Conservation (phyloP, 208 protist genomes). For the Porcisia deanei region DNA sequence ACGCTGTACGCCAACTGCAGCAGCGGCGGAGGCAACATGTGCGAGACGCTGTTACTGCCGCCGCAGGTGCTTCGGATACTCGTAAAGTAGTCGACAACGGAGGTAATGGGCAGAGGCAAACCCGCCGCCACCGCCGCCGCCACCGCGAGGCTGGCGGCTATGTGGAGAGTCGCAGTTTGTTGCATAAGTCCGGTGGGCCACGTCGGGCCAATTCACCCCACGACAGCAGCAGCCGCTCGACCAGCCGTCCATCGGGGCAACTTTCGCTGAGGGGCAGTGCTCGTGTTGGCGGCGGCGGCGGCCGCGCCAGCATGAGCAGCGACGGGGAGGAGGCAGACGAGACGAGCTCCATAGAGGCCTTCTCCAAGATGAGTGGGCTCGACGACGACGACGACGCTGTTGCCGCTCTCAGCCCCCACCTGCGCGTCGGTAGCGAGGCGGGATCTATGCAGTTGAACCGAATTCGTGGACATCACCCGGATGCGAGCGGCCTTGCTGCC, state of each 20-base stretch:
- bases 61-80: neutral
- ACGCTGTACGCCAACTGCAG: slow-evolving; percentile 13
- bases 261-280: neutral
- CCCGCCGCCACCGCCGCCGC: neutral
- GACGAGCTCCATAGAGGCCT: neutral
- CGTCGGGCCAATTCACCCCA: neutral
- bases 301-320: neutral
- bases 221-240: neutral
- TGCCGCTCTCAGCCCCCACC: neutral
- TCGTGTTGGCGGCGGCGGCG: neutral
- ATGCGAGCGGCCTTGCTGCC: neutral
- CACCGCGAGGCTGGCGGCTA: neutral
- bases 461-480: neutral
- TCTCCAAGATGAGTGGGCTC: slow-evolving; percentile 1
- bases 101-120: neutral
- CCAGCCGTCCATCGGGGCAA: neutral
- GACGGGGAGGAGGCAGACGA: slow-evolving; percentile 1
- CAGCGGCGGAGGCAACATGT: neutral
- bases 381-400: neutral
- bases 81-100: neutral
- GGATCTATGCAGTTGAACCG: neutral
- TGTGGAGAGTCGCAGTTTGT: neutral
- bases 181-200: neutral
- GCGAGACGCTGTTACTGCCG: neutral
- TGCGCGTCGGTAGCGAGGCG: neutral